Evolutionary conservation across 306 rosid genomes (phyloP).

Genomic region (Purshia tridentata): DNA sequence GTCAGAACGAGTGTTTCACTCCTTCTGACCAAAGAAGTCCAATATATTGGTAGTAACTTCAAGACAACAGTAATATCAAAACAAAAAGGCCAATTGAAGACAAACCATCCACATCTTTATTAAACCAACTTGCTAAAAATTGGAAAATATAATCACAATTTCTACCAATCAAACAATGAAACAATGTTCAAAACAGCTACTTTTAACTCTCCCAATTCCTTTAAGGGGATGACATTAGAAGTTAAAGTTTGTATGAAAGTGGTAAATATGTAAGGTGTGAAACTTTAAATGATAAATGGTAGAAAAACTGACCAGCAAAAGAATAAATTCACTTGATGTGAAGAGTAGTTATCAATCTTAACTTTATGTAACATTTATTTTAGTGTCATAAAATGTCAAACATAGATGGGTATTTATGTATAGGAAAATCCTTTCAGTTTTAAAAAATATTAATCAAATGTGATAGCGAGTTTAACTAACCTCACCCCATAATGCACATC

Average conservation of each 20-base stretch:
- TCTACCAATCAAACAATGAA: not conserved
- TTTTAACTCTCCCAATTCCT: not conserved
- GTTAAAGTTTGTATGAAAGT: not conserved
- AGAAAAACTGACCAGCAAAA: not conserved
- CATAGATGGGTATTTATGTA: not conserved
- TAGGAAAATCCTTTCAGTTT: not conserved
- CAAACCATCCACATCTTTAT: not conserved
- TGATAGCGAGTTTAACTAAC: conserved; percentile 41
- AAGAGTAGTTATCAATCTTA: not conserved
- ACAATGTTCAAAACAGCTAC: not conserved
- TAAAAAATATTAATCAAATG: not conserved
- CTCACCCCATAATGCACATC: conserved; percentile 73
- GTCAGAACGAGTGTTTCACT: no score
- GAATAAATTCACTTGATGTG: not conserved
- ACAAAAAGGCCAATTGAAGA: not conserved
- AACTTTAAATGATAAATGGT: not conserved
- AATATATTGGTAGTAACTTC: not conserved
- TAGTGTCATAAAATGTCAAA: not conserved
- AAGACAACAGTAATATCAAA: not conserved
- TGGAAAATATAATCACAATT: not conserved
- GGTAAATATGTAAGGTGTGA: not conserved
- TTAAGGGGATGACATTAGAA: not conserved
- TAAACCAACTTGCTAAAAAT: not conserved
- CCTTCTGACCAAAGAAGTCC: not conserved
- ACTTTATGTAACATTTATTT: not conserved